A percentile compares a stretch with the other conserved stretches of the same genome.
phyloP scores from a whole-genome alignment of 352 stramenopile genomes.

The Globisporangium perplexum region DNA sequence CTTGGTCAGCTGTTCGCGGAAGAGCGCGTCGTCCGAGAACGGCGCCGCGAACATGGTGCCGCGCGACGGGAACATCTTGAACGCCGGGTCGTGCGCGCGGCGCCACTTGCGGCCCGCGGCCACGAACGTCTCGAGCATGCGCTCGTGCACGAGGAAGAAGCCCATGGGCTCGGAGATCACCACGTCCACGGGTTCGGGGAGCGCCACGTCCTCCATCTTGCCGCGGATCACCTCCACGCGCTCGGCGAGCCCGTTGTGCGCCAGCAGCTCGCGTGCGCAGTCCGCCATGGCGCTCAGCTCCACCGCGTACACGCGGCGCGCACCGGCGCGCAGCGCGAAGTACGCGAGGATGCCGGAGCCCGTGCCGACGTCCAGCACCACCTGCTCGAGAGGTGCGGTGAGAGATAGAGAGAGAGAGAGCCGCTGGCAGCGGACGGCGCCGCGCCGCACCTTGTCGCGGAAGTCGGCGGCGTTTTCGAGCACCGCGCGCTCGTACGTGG shows the following conservation, averaged over 20 bases:
- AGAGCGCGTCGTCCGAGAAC: constrained; percentile 94
- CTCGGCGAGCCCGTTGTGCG: constrained; percentile 92
- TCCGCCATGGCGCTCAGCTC: constrained; percentile 98
- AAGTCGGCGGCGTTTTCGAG: constrained; percentile 95
- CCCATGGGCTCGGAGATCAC: constrained; percentile 99
- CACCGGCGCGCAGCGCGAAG: constrained; percentile 97
- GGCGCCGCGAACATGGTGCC: constrained; percentile 97
- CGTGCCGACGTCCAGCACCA: constrained; percentile 99
- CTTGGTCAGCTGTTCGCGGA: constrained; percentile 90
- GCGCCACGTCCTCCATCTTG: constrained; percentile 95
- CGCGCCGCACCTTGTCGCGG: constrained; percentile 76
- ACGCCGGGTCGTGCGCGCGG: constrained; percentile 48
- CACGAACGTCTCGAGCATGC: constrained; percentile 98
- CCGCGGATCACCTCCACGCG: constrained; percentile 97
- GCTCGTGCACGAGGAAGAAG: constrained; percentile 99
- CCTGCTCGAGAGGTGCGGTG: neutral
- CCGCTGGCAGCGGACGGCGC: neutral
- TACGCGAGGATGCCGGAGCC: constrained; percentile 98
- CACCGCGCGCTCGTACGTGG: constrained; percentile 98
- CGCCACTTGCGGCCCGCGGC: constrained; percentile 93
- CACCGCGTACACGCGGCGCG: constrained; percentile 92
- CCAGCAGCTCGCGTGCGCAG: constrained; percentile 92
- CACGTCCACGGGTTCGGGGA: constrained; percentile 97
- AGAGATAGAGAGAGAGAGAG: neutral
- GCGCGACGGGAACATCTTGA: constrained; percentile 96